Evolutionary conservation across 371 early-diverging fungal species (phyloP).

Genomic region (Chytridiales sp.): DNA sequence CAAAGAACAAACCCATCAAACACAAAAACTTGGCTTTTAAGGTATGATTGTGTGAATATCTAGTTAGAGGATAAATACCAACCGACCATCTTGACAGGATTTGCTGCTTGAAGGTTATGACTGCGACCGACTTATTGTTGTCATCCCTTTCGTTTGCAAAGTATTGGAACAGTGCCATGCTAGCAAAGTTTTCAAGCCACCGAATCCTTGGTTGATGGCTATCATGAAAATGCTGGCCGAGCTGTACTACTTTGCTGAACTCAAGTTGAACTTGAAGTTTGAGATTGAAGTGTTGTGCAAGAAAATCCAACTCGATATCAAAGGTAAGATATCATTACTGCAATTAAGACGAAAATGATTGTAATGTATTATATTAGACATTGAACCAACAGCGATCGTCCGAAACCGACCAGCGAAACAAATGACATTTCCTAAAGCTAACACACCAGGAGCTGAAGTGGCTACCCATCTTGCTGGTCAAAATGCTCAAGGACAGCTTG

Average conservation of each 20-base stretch:
- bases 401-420: slow-evolving; percentile 50
- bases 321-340: slow-evolving; percentile 24
- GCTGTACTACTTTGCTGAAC: slow-evolving; percentile 86
- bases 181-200: slow-evolving; percentile 88
- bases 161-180: slow-evolving; percentile 84
- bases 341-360: no score
- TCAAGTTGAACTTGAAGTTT: slow-evolving; percentile 93
- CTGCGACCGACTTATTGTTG: slow-evolving; percentile 83
- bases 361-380: slow-evolving; percentile 47
- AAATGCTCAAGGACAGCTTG: no score
- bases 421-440: not conserved
- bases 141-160: slow-evolving; percentile 97
- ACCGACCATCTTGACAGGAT: slow-evolving; percentile 50
- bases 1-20: slow-evolving; percentile 88
- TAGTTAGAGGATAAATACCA: slow-evolving; percentile 1
- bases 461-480: no score
- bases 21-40: slow-evolving; percentile 93
- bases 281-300: slow-evolving; percentile 97
- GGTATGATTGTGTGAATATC: slow-evolving; percentile 42
- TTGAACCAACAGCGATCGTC: slow-evolving; percentile 74
- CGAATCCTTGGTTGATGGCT: slow-evolving; percentile 98
- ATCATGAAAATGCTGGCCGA: slow-evolving; percentile 88
- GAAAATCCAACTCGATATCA: slow-evolving; percentile 76
- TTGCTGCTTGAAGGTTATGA: slow-evolving; percentile 89
- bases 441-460: no score